Base-by-base conservation (phyloP, 176 grass and related monocot species). In the Oryza punctata region DNA sequence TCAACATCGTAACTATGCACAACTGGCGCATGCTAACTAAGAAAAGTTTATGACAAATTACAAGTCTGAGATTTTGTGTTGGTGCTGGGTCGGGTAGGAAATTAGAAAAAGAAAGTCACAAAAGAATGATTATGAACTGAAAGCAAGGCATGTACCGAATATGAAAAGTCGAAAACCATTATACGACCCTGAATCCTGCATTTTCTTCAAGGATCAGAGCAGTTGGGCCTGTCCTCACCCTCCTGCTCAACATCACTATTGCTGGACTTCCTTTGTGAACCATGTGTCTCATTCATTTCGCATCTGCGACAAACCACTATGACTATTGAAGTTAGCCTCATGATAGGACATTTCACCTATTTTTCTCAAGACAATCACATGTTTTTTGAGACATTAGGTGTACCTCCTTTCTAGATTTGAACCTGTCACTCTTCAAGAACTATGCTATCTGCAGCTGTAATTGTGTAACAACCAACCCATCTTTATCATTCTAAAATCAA, bases 381-480 rank as follows among this genome's bases (percentile, higher is more conserved):
- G 18, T 7, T 85, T 78, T 19, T 69, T 7, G 2, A 28, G 41
- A 10, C 41, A 28, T 79, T 9, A 72, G 15, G 1, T 72, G n/a
- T 65, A 37, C 67, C 6, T 72, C 75, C 9, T 72, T 18, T 50
- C 21, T 80, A 3, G 77, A 73, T 80, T 30, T 46, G 40, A 80
- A 24, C 49, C 67, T 64, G 13, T 23, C 37, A 47, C 72, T 73
- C 43, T 11, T 65, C 10, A 23, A 66, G 61, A 73, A n/a, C 12
- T 45, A 37, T 47, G 0, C n/a, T 66, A 33, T 12, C 11, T 0
- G 28, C 19, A 24, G 82, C 4, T 85, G 2, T 80, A 54, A 23
- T 74, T 57, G 38, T 49, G 27, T 44, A 85, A 72, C 54, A 38
- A 78, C 12, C 61, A 61, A 26, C 21, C 25, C 73, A 3, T 3